These are phyloP conservation scores for Phoenix dactylifera DNA, from an alignment of 176 grass and related monocot genomes.

Conservation along the genomic window DNA sequence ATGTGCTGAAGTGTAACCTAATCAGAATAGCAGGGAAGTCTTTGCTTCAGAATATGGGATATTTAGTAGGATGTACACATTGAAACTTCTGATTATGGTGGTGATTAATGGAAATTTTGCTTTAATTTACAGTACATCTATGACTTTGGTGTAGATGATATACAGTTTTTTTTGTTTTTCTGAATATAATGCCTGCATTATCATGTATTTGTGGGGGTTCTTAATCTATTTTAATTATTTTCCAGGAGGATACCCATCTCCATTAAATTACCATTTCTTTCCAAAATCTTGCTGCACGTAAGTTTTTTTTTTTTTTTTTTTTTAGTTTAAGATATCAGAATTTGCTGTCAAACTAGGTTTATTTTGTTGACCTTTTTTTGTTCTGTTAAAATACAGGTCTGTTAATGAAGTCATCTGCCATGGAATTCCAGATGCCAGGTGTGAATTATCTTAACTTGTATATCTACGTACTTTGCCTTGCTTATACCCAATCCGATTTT, in stretches of 20 bases:
- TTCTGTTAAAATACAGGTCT: conserved; percentile 48
- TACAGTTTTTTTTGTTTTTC: too few species aligned
- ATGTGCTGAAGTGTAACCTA: too few species aligned
- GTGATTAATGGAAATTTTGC: too few species aligned
- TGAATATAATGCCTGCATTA: too few species aligned
- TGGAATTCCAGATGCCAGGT: conserved; percentile 99
- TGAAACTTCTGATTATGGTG: too few species aligned
- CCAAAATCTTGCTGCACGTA: conserved; percentile 99
- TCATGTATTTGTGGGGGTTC: not conserved
- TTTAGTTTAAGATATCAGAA: conserved; percentile 2
- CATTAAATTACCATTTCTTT: conserved; percentile 96
- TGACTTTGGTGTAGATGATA: too few species aligned
- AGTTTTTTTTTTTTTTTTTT: conserved; percentile 36
- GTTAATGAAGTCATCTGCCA: conserved; percentile 97
- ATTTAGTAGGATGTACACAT: too few species aligned
- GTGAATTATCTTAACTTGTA: conserved; percentile 5
- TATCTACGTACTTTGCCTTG: not conserved
- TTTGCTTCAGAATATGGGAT: too few species aligned
- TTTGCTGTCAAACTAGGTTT: too few species aligned
- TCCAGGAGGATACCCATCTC: conserved; percentile 93
- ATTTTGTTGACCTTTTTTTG: conserved; percentile 15
- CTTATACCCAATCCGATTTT: not conserved
- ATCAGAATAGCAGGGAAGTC: too few species aligned
- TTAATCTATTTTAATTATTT: conserved; percentile 23
- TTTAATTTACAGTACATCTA: too few species aligned